phyloP scores from a whole-genome alignment of 208 protist genomes.

The Leishmania turanica region DNA sequence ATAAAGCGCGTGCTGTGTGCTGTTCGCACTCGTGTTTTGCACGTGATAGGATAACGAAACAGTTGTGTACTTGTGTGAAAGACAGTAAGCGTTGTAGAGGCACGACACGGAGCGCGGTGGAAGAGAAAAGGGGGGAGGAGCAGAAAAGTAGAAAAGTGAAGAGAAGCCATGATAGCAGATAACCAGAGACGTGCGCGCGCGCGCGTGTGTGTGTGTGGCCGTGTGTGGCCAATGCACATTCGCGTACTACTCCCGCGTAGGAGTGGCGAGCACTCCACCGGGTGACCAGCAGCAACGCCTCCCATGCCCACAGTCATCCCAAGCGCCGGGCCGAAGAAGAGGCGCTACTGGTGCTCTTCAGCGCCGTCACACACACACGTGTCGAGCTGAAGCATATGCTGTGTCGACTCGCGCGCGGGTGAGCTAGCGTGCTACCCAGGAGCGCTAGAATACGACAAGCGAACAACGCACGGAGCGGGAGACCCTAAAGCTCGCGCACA shows the following conservation, averaged over 20 bases:
- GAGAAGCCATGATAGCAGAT: neutral
- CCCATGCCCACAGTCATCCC: neutral
- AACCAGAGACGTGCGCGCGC: neutral
- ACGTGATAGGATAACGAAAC: neutral
- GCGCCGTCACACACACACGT: neutral
- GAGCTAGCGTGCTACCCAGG: neutral
- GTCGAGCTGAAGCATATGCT: neutral
- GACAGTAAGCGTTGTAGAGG: neutral
- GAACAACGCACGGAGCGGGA: too few species aligned
- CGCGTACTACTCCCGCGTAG: neutral
- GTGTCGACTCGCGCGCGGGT: neutral
- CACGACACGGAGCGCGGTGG: neutral
- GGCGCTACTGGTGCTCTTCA: neutral
- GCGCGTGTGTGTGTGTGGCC: neutral
- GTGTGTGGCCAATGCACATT: slow-evolving; percentile 1
- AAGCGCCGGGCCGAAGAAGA: neutral
- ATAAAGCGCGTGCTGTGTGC: neutral
- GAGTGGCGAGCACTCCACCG: neutral
- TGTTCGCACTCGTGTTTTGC: neutral
- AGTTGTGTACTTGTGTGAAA: neutral
- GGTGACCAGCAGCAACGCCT: neutral
- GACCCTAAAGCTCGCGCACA: neutral
- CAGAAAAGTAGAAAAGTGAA: neutral
- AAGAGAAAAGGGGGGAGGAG: neutral
- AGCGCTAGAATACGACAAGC: too few species aligned